Conservation (phyloP, 2,329 filamentous ascomycete genomes). For the Hypoxylon sp. region DNA sequence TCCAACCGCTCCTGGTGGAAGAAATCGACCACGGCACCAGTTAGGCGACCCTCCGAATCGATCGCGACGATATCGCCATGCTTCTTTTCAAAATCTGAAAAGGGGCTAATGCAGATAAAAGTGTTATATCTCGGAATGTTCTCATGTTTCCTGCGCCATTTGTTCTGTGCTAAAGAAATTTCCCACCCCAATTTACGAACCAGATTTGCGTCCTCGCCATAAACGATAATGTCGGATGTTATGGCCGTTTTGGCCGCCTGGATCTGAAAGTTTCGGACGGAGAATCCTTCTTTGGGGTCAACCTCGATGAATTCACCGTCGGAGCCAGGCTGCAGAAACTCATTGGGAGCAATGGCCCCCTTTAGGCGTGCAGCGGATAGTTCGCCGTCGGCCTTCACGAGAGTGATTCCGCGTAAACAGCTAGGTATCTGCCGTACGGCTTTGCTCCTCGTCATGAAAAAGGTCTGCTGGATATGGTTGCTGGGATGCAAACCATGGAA, state of each 20-base stretch:
- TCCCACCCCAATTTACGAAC: constrained; percentile 75
- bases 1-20: constrained; percentile 89
- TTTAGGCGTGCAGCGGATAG: constrained; percentile 82
- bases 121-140: constrained; percentile 81
- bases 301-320: constrained; percentile 80
- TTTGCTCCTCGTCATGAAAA: constrained; percentile 85
- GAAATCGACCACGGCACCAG: constrained; percentile 87
- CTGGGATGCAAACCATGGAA: constrained; percentile 91
- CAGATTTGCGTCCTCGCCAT: constrained; percentile 78
- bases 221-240: constrained; percentile 92
- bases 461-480: constrained; percentile 90
- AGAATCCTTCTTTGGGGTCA: constrained; percentile 92
- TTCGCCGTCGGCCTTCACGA: constrained; percentile 92
- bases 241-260: constrained; percentile 90
- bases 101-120: constrained; percentile 78
- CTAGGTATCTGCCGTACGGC: constrained; percentile 78
- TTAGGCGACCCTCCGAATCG: constrained; percentile 78
- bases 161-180: constrained; percentile 81
- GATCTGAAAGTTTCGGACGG: constrained; percentile 97
- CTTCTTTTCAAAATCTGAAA: constrained; percentile 78
- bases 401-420: constrained; percentile 83
- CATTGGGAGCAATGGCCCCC: constrained; percentile 85
- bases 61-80: constrained; percentile 81
- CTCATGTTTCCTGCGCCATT: constrained; percentile 78
- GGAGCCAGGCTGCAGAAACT: constrained; percentile 74